These are phyloP conservation scores for Colletotrichum somersetense DNA, from an alignment of 2,329 filamentous ascomycete genomes.

Conservation along the genomic window DNA sequence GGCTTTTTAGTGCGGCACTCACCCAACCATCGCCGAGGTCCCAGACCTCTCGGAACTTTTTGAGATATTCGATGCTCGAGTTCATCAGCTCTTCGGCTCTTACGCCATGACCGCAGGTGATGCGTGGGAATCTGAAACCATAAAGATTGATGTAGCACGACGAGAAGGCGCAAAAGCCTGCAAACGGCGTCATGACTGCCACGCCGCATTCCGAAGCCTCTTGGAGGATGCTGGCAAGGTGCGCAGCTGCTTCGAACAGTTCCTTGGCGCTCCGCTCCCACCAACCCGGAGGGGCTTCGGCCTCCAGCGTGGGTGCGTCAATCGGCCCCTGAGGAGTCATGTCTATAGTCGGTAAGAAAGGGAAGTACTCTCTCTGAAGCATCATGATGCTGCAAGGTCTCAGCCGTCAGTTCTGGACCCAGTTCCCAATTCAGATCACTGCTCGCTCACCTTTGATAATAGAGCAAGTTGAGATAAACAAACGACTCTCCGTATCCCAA, in stretches of 20 bases:
- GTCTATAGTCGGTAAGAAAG: slow-evolving; percentile 55
- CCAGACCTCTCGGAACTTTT: slow-evolving; percentile 48
- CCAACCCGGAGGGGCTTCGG: slow-evolving; percentile 53
- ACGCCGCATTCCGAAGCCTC: slow-evolving; percentile 54
- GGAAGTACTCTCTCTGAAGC: slow-evolving; percentile 59
- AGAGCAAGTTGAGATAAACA: slow-evolving; percentile 58
- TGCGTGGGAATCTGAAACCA: slow-evolving; percentile 54
- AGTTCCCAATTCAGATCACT: background rate
- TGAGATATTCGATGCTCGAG: slow-evolving; percentile 47
- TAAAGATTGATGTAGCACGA: slow-evolving; percentile 59
- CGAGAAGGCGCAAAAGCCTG: slow-evolving; percentile 61
- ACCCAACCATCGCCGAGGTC: slow-evolving; percentile 49
- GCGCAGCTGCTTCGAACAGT: slow-evolving; percentile 53
- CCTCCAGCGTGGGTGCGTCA: slow-evolving; percentile 55
- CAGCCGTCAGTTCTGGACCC: background rate
- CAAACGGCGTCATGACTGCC: slow-evolving; percentile 56
- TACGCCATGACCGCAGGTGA: slow-evolving; percentile 53
- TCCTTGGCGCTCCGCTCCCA: slow-evolving; percentile 55
- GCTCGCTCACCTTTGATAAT: slow-evolving; percentile 56
- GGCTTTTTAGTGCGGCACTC: background rate
- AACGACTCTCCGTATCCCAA: slow-evolving; percentile 57
- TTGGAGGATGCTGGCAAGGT: slow-evolving; percentile 52
- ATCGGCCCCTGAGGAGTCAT: slow-evolving; percentile 54
- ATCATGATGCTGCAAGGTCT: slow-evolving; percentile 51
- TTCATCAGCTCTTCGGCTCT: slow-evolving; percentile 43